These are phyloP conservation scores for Deakozyma indianensis DNA, from an alignment of 805 yeast species.

Conservation along the genomic window DNA sequence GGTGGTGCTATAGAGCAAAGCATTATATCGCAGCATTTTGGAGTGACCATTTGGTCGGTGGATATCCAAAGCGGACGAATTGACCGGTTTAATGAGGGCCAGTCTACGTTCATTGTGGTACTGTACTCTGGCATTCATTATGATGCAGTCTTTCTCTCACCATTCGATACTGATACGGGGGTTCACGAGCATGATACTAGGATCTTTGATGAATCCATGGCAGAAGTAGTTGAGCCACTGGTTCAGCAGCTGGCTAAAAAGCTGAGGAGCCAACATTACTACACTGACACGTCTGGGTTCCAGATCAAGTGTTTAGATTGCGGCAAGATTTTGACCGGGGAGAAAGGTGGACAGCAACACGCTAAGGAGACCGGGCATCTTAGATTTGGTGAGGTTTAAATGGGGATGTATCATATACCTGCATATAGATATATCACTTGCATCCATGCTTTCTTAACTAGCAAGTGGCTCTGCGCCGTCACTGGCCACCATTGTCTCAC, in stretches of 20 bases:
- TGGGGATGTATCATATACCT: too few relatives aligned
- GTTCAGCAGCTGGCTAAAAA: conserved; percentile 24
- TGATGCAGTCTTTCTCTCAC: conserved; percentile 40
- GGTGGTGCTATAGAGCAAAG: conserved; percentile 74
- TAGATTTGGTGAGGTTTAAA: conserved; percentile 38
- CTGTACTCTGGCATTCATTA: conserved; percentile 63
- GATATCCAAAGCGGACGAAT: conserved; percentile 50
- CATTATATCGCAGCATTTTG: conserved; percentile 39
- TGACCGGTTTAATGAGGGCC: conserved; percentile 39
- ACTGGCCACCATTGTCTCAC: not conserved
- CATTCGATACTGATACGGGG: conserved; percentile 12
- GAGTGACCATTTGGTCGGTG: conserved; percentile 39
- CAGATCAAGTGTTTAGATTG: conserved; percentile 45
- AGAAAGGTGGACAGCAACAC: conserved; percentile 48
- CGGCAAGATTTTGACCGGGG: conserved; percentile 38
- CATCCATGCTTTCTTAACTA: too few relatives aligned
- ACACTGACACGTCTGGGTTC: conserved; percentile 51
- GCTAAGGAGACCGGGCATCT: conserved; percentile 47
- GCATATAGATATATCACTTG: too few relatives aligned
- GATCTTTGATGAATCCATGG: conserved; percentile 26
- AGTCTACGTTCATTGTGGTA: conserved; percentile 33
- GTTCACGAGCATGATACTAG: conserved; percentile 23
- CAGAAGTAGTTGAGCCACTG: conserved; percentile 24
- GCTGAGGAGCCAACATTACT: conserved; percentile 38
- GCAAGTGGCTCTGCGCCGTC: not conserved